These are phyloP conservation scores for Mycena sanguinolenta DNA, from an alignment of 768 basidiomycete genomes.

Conservation along the genomic window DNA sequence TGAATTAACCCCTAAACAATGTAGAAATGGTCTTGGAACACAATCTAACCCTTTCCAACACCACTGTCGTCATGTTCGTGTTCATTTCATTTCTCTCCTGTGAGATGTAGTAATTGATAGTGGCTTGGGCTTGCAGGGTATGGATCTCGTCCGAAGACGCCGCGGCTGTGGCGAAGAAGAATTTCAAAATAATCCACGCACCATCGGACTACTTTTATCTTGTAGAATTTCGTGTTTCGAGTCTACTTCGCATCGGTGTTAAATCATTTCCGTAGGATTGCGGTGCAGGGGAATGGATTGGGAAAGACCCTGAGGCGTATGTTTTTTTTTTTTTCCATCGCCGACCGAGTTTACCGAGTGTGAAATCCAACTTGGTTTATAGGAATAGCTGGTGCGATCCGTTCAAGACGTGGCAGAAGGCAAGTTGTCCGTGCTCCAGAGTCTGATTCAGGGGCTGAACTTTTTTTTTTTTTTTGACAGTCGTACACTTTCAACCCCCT, in stretches of 20 bases:
- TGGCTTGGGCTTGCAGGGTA: slow-evolving; percentile 57
- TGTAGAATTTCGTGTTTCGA: slow-evolving; percentile 44
- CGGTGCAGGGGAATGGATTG: slow-evolving; percentile 81
- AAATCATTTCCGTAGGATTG: slow-evolving; percentile 61
- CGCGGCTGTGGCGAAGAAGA: slow-evolving; percentile 69
- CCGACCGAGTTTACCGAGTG: neutral
- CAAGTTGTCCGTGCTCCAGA: too few species aligned
- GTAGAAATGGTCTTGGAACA: slow-evolving; percentile 77
- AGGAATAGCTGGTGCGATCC: slow-evolving; percentile 83
- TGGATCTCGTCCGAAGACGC: slow-evolving; percentile 80
- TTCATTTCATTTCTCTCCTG: too few species aligned
- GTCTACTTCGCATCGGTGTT: neutral
- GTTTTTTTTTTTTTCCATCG: slow-evolving; percentile 23
- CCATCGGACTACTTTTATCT: slow-evolving; percentile 86
- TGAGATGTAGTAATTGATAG: neutral
- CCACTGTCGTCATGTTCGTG: slow-evolving; percentile 70
- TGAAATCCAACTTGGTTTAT: slow-evolving; percentile 23
- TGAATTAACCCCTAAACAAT: slow-evolving; percentile 50
- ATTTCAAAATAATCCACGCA: slow-evolving; percentile 74
- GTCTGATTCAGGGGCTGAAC: too few species aligned
- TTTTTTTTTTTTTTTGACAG: too few species aligned
- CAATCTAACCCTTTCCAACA: slow-evolving; percentile 60
- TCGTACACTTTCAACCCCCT: slow-evolving; percentile 82
- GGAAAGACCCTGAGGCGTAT: slow-evolving; percentile 59
- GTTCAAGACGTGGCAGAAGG: slow-evolving; percentile 86